Evolutionary conservation across 345 rosid species (phyloP).

Genomic region (Reutealis trisperma): DNA sequence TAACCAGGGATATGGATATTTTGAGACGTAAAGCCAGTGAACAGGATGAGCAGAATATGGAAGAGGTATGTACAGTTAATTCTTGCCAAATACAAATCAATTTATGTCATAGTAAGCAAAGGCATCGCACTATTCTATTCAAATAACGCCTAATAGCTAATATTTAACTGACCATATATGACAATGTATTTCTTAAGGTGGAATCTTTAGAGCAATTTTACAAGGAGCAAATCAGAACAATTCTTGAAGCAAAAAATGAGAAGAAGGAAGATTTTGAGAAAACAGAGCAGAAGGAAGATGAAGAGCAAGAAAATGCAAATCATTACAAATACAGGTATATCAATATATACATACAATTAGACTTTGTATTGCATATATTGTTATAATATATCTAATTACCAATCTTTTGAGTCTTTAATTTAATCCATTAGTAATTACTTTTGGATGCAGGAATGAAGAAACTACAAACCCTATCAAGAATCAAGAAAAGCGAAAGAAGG

Average conservation of each 20-base stretch:
- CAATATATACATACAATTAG: no score
- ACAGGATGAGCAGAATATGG: conserved; percentile 64
- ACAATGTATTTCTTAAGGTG: conserved; percentile 41
- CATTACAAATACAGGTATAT: neutral
- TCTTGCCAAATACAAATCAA: neutral
- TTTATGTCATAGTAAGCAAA: no score
- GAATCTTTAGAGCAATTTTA: conserved; percentile 63
- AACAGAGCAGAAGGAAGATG: conserved; percentile 27
- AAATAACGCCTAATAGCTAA: no score
- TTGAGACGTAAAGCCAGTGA: conserved; percentile 56
- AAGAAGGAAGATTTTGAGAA: conserved; percentile 66
- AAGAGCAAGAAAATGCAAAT: conserved; percentile 48
- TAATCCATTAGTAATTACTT: no score
- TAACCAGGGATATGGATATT: conserved; percentile 53
- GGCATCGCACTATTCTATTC: no score
- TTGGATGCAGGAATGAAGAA: no score
- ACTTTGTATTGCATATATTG: no score
- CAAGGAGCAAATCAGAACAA: conserved; percentile 46
- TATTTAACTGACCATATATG: neutral
- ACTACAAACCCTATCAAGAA: no score
- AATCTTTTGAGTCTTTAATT: no score
- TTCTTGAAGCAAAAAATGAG: conserved; percentile 48
- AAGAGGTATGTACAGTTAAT: conserved; percentile 60
- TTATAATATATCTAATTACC: no score
- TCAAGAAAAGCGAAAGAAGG: no score